These are phyloP conservation scores for Musa beccarii DNA, from an alignment of 176 grass and related monocot genomes.

Conservation along the genomic window DNA sequence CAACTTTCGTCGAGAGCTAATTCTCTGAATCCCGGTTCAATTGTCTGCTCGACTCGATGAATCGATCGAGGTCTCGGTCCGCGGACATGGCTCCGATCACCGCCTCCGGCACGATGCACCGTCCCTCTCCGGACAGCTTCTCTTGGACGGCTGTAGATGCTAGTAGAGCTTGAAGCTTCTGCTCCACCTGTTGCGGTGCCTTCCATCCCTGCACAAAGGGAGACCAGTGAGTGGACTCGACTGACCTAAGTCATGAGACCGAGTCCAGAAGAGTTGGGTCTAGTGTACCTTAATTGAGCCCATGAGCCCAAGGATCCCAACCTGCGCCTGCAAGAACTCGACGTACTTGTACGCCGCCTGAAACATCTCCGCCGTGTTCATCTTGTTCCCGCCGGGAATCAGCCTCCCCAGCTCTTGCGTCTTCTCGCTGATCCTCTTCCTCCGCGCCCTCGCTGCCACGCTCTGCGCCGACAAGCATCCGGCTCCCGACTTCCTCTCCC, in stretches of 20 bases:
- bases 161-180: slow-evolving; percentile 40
- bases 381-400: slow-evolving; percentile 50
- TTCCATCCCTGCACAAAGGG: slow-evolving; percentile 13
- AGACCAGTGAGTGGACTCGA: neutral
- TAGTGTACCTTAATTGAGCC: slow-evolving; percentile 32
- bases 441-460: slow-evolving; percentile 45
- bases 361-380: slow-evolving; percentile 87
- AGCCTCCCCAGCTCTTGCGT: slow-evolving; percentile 58
- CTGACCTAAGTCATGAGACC: neutral
- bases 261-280: neutral
- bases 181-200: slow-evolving; percentile 14
- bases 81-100: slow-evolving; percentile 30
- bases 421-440: slow-evolving; percentile 71
- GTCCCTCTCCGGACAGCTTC: slow-evolving; percentile 43
- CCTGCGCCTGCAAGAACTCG: slow-evolving; percentile 66
- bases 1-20: neutral
- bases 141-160: slow-evolving; percentile 32
- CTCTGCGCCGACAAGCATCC: slow-evolving; percentile 32
- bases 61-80: slow-evolving; percentile 40
- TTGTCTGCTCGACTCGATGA: slow-evolving; percentile 24
- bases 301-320: slow-evolving; percentile 61
- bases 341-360: slow-evolving; percentile 51
- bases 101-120: slow-evolving; percentile 47
- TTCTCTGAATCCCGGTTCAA: neutral
- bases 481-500: neutral